Conservation (phyloP, 2,329 filamentous ascomycete species). For the Epichloe sylvatica region DNA sequence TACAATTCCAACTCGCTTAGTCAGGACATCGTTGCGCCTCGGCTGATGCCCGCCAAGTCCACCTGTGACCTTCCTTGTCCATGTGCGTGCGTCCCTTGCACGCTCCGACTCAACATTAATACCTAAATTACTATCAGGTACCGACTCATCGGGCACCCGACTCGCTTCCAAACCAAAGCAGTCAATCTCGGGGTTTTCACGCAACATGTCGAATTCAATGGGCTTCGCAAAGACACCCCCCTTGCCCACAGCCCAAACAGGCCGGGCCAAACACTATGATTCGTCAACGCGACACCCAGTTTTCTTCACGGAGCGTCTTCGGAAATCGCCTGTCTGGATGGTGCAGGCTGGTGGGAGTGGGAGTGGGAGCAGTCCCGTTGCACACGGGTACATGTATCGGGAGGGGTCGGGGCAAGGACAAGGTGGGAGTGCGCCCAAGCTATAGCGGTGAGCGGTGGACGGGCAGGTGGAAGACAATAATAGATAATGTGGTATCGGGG, state of each 20-base stretch:
- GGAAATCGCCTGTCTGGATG: constrained; percentile 34
- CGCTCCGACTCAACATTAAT: too few relatives aligned
- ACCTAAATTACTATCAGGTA: too few relatives aligned
- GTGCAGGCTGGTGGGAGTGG: constrained; percentile 6
- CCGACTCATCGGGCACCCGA: too few relatives aligned
- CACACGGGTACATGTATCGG: constrained; percentile 47
- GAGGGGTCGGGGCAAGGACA: constrained; percentile 13
- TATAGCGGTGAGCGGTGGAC: constrained; percentile 14
- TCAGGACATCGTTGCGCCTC: too few relatives aligned
- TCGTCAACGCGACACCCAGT: constrained; percentile 55
- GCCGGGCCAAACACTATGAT: constrained; percentile 27
- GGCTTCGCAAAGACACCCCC: neutral
- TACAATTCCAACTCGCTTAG: too few relatives aligned
- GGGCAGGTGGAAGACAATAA: constrained; percentile 4
- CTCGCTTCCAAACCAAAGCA: too few relatives aligned
- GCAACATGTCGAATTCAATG: neutral
- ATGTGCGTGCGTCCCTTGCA: too few relatives aligned
- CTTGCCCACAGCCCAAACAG: constrained; percentile 9
- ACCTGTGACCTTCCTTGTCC: too few relatives aligned
- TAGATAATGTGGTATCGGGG: neutral
- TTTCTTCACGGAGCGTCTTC: constrained; percentile 56
- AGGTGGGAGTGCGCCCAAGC: neutral
- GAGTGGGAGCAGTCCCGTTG: constrained; percentile 32
- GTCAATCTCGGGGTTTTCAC: too few relatives aligned
- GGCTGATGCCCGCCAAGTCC: too few relatives aligned